A percentile compares a stretch with the other conserved stretches of the same genome.
phyloP scores from a whole-genome alignment of 169 alveolate species.

The Plasmodium gonderi region DNA sequence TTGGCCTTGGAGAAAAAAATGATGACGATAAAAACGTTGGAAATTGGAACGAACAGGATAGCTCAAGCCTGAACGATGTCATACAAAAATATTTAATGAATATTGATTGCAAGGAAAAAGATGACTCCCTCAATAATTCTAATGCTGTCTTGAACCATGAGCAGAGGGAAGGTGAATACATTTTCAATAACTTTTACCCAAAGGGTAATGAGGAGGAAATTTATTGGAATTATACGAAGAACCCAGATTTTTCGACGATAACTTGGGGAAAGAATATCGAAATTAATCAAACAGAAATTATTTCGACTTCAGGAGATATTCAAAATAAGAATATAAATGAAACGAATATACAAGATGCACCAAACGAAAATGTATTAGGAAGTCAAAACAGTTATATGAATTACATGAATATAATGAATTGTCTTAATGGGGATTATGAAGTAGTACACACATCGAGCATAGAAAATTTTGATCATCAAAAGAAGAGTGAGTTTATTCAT shows the following conservation, averaged over 20 bases:
- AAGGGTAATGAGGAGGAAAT: neutral
- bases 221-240: neutral
- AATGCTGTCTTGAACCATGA: neutral
- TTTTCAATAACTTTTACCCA: neutral
- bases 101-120: neutral
- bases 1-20: neutral
- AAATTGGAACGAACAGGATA: neutral
- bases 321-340: neutral
- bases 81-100: conserved; percentile 22
- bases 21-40: neutral
- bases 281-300: neutral
- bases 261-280: neutral
- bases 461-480: neutral
- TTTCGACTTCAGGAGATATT: neutral
- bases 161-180: neutral
- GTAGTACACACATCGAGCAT: neutral
- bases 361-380: neutral
- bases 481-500: neutral
- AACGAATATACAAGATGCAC: neutral
- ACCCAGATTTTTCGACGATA: neutral
- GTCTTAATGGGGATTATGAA: neutral
- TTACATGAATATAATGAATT: neutral
- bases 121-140: neutral
- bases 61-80: conserved; percentile 18
- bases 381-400: neutral